Base-by-base conservation (phyloP, 345 rosid genomes). In the Citropsis articulata region DNA sequence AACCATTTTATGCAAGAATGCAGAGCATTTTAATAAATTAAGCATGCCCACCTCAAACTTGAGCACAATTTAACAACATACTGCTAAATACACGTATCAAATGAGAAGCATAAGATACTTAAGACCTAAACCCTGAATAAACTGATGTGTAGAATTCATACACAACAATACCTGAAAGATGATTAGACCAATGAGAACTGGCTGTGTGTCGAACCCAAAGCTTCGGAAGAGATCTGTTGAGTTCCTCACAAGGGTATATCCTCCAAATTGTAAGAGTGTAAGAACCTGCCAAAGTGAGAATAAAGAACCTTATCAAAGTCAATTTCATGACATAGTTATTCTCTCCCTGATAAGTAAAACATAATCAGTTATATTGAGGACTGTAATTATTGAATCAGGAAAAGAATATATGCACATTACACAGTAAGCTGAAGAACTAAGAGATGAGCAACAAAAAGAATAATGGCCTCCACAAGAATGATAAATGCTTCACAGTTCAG, bases 211-310 rank as follows among this genome's bases (percentile, higher is more conserved):
- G 85, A 97, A 97, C 69, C 99, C 98, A 87, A 97, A 97, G 86
- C 98, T 97, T 83, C 78, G 87, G 82, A 97, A 94, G 81, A 97
- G 97, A 85, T 93, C 99, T 60, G 85, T 84, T 31, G 99, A 94
- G 85, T 94, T 97, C 88, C 98, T 93, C 79, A 97, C 98, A 81
- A 97, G 98, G 71, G 98, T 91, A 82, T 94, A 94, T 78, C 98
- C 99, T 86, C 98, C 98, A 76, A 93, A 97, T 78, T 94, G 99
- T 84, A 93, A 84, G 59, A 97, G 80, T 8, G 98, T 89, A 82
- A 94, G 98, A 69, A 94, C 87, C 99, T 97, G 92, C 63, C 45
- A 31, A 18, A 31, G 40, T 59, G 14, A 72, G 40, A 65, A 18
- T 36, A 21, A 74, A 68, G 60, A 19, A 18, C 19, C 24, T 45